Conservation (phyloP, 1,284 basidiomycete species). For the Gastroboletus turbinatus region DNA sequence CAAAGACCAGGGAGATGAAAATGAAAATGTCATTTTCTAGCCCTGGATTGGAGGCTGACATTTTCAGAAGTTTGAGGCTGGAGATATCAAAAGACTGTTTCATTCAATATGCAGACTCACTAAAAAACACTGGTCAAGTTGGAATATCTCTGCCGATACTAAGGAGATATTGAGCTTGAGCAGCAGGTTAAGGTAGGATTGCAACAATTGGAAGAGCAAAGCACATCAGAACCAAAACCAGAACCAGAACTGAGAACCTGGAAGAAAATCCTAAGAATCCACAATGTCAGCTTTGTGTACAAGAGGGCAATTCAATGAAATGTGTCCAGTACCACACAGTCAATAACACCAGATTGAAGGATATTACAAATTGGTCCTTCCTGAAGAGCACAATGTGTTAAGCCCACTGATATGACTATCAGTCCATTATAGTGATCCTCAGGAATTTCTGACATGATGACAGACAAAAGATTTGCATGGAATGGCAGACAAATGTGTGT, state of each 20-base stretch:
- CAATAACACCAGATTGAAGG: fast-evolving
- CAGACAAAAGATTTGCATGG: too few relatives aligned
- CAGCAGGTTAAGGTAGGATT: not conserved
- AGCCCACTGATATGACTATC: not conserved
- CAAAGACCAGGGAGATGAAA: fast-evolving
- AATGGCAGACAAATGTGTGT: not conserved
- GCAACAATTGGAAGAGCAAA: not conserved
- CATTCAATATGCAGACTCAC: not conserved
- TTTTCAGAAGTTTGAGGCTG: not conserved
- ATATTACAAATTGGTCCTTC: not conserved
- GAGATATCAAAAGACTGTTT: not conserved
- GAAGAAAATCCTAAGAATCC: not conserved
- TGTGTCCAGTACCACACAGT: not conserved
- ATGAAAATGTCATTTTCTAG: not conserved
- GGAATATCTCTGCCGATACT: not conserved
- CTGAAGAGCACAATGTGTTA: not conserved
- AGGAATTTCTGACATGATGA: too few relatives aligned
- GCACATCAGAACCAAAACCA: not conserved
- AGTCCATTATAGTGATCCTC: too few relatives aligned
- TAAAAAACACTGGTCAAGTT: not conserved
- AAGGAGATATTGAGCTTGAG: not conserved
- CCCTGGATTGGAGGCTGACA: not conserved
- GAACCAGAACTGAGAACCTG: not conserved
- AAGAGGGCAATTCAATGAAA: not conserved
- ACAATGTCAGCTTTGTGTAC: not conserved